Percentiles rank a stretch among this genome's conserved stretches.
Conservation (phyloP, 495 filamentous ascomycete genomes). For the Friedmanniomyces simplex region DNA sequence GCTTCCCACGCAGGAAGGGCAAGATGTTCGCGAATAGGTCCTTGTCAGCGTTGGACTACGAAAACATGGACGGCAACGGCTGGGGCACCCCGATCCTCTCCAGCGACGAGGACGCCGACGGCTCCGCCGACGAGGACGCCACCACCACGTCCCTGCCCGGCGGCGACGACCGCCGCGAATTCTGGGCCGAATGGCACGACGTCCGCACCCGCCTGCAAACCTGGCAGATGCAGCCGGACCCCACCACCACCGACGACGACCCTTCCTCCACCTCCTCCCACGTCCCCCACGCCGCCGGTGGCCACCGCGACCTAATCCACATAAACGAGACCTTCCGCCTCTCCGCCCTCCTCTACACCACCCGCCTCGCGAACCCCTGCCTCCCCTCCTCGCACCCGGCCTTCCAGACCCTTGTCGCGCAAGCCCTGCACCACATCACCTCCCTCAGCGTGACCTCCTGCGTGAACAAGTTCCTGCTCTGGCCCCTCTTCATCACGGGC, state of each 20-base stretch:
- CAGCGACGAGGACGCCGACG: slow-evolving; percentile 21
- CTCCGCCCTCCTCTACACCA: slow-evolving; percentile 79
- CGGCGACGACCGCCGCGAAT: slow-evolving; percentile 46
- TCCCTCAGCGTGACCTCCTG: slow-evolving; percentile 55
- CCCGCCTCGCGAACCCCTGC: slow-evolving; percentile 72
- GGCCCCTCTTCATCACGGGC: slow-evolving; percentile 86
- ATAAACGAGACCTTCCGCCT: slow-evolving; percentile 85
- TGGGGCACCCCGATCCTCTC: slow-evolving; percentile 35
- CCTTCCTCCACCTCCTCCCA: slow-evolving; percentile 20
- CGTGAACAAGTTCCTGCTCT: slow-evolving; percentile 80
- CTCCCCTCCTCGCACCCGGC: slow-evolving; percentile 64
- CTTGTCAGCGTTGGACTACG: slow-evolving; percentile 31
- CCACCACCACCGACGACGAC: slow-evolving; percentile 31
- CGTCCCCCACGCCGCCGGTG: slow-evolving; percentile 19
- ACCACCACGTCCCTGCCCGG: slow-evolving; percentile 22
- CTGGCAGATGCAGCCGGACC: slow-evolving; percentile 62
- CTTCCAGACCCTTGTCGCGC: slow-evolving; percentile 72
- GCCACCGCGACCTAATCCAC: slow-evolving; percentile 44
- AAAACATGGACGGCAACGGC: slow-evolving; percentile 54
- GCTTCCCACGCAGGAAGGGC: background rate
- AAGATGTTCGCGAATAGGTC: background rate
- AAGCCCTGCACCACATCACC: slow-evolving; percentile 70
- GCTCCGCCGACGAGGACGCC: slow-evolving; percentile 39
- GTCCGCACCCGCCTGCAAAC: slow-evolving; percentile 64
- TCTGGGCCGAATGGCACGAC: slow-evolving; percentile 81